Percentiles rank a stretch among this genome's conserved stretches.
These are phyloP conservation scores for Peterozyma xylosa DNA, from an alignment of 805 yeast species.

Conservation along the genomic window DNA sequence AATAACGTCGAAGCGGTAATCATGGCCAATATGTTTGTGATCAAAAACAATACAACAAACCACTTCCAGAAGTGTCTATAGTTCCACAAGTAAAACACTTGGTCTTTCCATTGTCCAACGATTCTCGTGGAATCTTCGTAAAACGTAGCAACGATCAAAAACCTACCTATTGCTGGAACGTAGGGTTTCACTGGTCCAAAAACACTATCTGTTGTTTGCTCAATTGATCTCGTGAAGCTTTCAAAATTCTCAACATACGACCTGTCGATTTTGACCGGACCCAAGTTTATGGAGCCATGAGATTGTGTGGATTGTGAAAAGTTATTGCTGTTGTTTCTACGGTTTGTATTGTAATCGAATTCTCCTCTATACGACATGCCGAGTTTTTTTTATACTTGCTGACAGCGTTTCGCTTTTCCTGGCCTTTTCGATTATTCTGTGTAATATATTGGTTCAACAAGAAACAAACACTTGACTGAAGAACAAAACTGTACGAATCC, in stretches of 20 bases:
- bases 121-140: conserved; percentile 85
- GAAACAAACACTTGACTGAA: no score
- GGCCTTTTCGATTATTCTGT: no score
- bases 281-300: not conserved
- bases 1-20: conserved; percentile 62
- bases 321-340: no score
- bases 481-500: no score
- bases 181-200: conserved; percentile 53
- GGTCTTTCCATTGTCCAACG: conserved; percentile 83
- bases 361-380: no score
- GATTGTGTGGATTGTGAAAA: no score
- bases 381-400: no score
- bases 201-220: conserved; percentile 44
- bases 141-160: conserved; percentile 88
- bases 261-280: conserved; percentile 12
- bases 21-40: conserved; percentile 64
- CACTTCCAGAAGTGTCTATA: conserved; percentile 74
- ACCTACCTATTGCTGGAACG: conserved; percentile 83
- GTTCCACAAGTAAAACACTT: conserved; percentile 73
- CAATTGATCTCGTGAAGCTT: conserved; percentile 42
- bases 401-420: no score
- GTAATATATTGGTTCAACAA: no score
- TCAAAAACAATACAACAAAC: conserved; percentile 67
- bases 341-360: no score
- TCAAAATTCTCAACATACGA: conserved; percentile 35